Evolutionary conservation across 495 filamentous ascomycete species (phyloP), one percentile per base, ranked within the genome.

Genomic region (Aspergillus saccharolyticus): DNA sequence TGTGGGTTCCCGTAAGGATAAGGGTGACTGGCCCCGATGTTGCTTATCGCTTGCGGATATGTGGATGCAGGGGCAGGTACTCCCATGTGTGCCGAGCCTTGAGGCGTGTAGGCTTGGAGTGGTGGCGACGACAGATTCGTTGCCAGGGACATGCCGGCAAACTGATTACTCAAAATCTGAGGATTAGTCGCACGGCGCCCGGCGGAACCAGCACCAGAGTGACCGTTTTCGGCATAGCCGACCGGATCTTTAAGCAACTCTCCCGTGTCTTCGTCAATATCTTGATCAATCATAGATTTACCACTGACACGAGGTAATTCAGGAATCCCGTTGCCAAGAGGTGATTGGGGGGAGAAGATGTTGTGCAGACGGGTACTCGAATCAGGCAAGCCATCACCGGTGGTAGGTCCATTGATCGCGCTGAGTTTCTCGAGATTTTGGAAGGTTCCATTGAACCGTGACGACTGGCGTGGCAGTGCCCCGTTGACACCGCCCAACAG

Each of bases 231-330:
- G 4, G 88, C 90, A 70, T 89, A 96, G 0, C 86, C 89, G 33
- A 94, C 82, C 1, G 90, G 87, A 66, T 96, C 88, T 54, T 91
- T 90, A 10, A 96, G 77, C 12, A 96, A 73, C 64, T 91, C 86
- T 6, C 87, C 87, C 0, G 90, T 92, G 65, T 96, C 91, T 61
- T 96, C 91, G 51, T 90, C 90, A 9, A 83, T 79, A 64, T 95
- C 90, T 64, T 91, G 85, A 63, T 89, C 90, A 62, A 96, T 96
- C 53, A 95, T 80, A 2, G 86, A 84, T 70, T 93, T 96, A 54
- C 91, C 89, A 16, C 85, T 84, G 48, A 89, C 79, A 52, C 89
- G 84, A 18, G 83, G 82, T 22, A 83, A 80, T 54, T 90, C 86
- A 45, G 79, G 75, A 10, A 90, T 77, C 48, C 89, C 83, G 63